phyloP scores from a whole-genome alignment of 768 basidiomycete species.

The Auriscalpium orientale region DNA sequence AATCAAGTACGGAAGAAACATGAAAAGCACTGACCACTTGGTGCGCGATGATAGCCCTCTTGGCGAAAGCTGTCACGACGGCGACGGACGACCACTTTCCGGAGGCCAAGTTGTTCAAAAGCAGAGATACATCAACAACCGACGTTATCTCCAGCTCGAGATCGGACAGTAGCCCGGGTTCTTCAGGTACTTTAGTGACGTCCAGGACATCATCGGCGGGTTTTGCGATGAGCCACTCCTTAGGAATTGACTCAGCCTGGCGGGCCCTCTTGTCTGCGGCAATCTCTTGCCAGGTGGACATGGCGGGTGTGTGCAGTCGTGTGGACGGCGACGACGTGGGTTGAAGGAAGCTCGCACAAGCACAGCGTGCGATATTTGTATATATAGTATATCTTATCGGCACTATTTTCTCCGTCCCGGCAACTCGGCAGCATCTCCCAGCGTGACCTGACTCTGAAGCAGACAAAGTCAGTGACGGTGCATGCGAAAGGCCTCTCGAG shows the following conservation, averaged over 20 bases:
- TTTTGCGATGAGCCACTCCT: constrained; percentile 49
- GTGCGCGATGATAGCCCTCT: constrained; percentile 43
- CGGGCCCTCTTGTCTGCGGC: constrained; percentile 14
- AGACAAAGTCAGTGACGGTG: background rate
- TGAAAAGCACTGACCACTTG: constrained; percentile 29
- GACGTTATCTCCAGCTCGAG: constrained; percentile 59
- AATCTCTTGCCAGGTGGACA: constrained; percentile 5
- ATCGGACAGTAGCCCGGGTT: constrained; percentile 48
- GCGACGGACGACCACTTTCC: constrained; percentile 53
- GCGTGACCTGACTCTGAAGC: background rate
- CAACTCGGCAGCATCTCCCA: background rate
- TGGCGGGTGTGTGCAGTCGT: constrained; percentile 3
- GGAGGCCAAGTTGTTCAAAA: constrained; percentile 47
- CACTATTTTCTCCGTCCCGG: background rate
- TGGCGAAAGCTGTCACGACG: constrained; percentile 38
- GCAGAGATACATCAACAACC: constrained; percentile 31
- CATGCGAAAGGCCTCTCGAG: background rate
- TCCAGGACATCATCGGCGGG: constrained; percentile 43
- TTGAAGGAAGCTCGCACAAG: background rate
- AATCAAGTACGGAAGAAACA: background rate
- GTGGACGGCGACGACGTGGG: background rate
- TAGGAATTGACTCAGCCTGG: constrained; percentile 52
- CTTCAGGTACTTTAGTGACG: constrained; percentile 46
- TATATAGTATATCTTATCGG: background rate
- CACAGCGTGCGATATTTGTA: background rate